These are phyloP conservation scores for Thinopyrum obtusiflorum DNA, from an alignment of 202 grass and related monocot species.

Conservation along the genomic window DNA sequence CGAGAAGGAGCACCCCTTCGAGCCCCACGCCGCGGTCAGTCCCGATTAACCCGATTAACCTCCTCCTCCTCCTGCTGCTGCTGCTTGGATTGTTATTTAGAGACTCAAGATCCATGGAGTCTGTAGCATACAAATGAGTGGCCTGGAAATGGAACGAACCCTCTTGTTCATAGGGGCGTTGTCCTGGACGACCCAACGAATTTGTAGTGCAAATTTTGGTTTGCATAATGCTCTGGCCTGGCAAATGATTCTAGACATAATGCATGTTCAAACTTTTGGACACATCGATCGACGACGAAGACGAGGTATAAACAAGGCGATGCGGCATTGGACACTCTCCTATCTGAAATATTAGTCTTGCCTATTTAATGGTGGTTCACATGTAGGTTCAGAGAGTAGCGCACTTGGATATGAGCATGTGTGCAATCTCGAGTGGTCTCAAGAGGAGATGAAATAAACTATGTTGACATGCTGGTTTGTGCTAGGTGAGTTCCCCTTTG, in stretches of 20 bases:
- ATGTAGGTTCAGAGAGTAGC: too few relatives aligned
- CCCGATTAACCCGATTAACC: not conserved
- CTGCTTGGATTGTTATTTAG: not conserved
- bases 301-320: not conserved
- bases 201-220: not conserved
- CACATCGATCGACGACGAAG: not conserved
- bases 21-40: slow-evolving; percentile 71
- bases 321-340: not conserved
- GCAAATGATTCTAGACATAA: not conserved
- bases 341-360: too few relatives aligned
- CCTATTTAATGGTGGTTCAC: too few relatives aligned
- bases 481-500: too few relatives aligned
- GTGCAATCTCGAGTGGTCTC: too few relatives aligned
- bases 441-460: too few relatives aligned
- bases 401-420: too few relatives aligned
- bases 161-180: not conserved
- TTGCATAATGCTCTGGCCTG: not conserved
- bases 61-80: not conserved
- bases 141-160: not conserved
- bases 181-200: slow-evolving; percentile 4
- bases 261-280: not conserved
- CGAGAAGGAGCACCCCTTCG: slow-evolving; percentile 90
- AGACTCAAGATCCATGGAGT: not conserved
- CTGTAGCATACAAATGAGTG: not conserved
- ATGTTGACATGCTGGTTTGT: too few relatives aligned